Evolutionary conservation across 768 basidiomycete genomes (phyloP), one percentile per base, ranked within the genome.

Genomic region (Artomyces pyxidatus): DNA sequence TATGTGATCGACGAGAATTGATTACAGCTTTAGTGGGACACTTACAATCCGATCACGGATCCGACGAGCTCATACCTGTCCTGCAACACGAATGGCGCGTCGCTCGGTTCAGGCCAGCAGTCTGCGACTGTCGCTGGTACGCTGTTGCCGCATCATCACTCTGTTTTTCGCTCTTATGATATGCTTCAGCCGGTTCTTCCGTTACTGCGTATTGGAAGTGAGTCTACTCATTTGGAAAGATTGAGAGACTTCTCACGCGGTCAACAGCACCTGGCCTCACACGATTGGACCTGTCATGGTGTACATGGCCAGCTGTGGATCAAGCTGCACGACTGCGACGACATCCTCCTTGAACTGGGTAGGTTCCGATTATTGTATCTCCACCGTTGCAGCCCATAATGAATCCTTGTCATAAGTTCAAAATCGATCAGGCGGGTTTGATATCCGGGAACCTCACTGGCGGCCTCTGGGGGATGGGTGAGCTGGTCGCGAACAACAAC

Each of bases 191-290:
- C 32, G 70, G 69, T 22, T 65, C 68, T 12, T 47, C 55, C 37
- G 58, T 72, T 48, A 65, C 60, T 12, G 70, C 69, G 6, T 67
- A 67, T 57, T 71, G 68, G 68, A 69, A 70, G 56, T 58, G 52
- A 47, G 56, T 56, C 2, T 14, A 19, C 16, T 16, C 25, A 4
- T 11, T 32, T 47, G 44, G 43, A 37, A 41, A 35, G 46, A 9
- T 26, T 25, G 21, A 37, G 9, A 19, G 3, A 9, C 16, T 45
- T 35, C 17, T 48, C 4, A 47, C 47, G 7, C 6, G n/a, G 10
- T 1, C 11, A 30, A 37, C 40, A 58, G 54, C 48, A 52, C 45
- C 26, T 68, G 67, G 65, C 64, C 68, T 0, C 67, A 68, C 53
- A 54, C 59, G 14, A 61, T 63, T 38, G 68, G 67, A 12, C 61